These are phyloP conservation scores for Lichtheimia ornata DNA, from an alignment of 371 early-diverging fungal species.

Conservation along the genomic window DNA sequence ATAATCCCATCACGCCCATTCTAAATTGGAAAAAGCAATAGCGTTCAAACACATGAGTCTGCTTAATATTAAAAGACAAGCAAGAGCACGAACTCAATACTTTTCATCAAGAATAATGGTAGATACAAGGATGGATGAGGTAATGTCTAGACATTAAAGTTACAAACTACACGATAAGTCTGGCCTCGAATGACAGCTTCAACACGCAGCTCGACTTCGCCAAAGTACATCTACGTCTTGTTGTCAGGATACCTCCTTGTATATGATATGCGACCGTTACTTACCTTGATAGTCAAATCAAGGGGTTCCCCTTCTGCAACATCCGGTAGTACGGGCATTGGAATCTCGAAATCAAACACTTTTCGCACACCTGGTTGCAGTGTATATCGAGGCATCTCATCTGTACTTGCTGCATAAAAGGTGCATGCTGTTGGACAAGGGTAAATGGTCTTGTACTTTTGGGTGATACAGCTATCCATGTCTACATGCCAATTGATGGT, in stretches of 20 bases:
- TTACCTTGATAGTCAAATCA: conserved; percentile 43
- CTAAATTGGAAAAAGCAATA: too few relatives aligned
- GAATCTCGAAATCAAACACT: conserved; percentile 62
- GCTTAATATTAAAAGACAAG: too few relatives aligned
- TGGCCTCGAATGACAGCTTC: conserved; percentile 60
- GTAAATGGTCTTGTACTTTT: conserved; percentile 56
- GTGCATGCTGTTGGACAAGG: conserved; percentile 59
- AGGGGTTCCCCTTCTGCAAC: conserved; percentile 35
- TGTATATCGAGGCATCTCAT: conserved; percentile 57
- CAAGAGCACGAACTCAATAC: too few relatives aligned
- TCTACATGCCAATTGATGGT: conserved; percentile 16
- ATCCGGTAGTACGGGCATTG: conserved; percentile 57
- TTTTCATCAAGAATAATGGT: too few relatives aligned
- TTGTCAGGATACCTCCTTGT: neutral
- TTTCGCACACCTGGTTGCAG: conserved; percentile 51
- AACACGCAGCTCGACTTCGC: conserved; percentile 61
- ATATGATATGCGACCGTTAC: neutral
- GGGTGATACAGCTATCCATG: conserved; percentile 53
- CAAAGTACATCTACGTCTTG: conserved; percentile 56
- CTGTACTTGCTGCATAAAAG: conserved; percentile 52
- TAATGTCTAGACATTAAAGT: conserved; percentile 29
- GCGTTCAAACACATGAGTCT: too few relatives aligned
- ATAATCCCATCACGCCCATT: too few relatives aligned
- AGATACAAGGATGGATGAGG: too few relatives aligned
- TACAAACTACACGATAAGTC: conserved; percentile 46